Percentiles rank a stretch among this genome's conserved stretches.
Evolutionary conservation across 176 grass and related monocot species (phyloP).

Genomic region (Bolboschoenus planiculmis): DNA sequence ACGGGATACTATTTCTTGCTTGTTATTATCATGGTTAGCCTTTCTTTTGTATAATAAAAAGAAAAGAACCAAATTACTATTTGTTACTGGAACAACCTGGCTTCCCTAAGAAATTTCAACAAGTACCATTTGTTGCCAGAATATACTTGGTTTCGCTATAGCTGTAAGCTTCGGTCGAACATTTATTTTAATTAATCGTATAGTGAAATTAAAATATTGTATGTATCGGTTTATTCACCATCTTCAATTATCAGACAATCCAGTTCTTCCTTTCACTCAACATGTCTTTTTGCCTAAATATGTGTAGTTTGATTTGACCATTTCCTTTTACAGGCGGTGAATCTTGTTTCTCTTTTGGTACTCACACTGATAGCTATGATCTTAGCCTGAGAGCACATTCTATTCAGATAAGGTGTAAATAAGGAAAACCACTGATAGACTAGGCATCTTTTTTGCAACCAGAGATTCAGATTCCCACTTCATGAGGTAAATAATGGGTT

Average conservation of each 20-base stretch:
- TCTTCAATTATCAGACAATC: neutral
- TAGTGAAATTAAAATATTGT: neutral
- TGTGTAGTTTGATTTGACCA: neutral
- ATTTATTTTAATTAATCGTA: neutral
- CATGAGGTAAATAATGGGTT: slow-evolving; percentile 14
- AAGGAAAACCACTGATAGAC: slow-evolving; percentile 12
- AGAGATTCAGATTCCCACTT: slow-evolving; percentile 6
- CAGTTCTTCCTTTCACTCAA: neutral
- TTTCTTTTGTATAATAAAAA: too few species aligned
- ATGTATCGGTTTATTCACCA: neutral
- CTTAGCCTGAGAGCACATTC: slow-evolving; percentile 45
- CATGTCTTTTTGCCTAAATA: neutral
- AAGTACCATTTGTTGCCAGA: neutral
- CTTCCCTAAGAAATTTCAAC: neutral
- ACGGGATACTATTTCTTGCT: neutral
- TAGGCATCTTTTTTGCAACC: slow-evolving; percentile 19
- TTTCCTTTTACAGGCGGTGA: slow-evolving; percentile 32
- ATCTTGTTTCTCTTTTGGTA: slow-evolving; percentile 13
- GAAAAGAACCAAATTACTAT: neutral
- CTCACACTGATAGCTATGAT: slow-evolving; percentile 25
- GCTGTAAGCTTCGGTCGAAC: neutral
- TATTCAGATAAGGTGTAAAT: slow-evolving; percentile 16
- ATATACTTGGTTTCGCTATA: slow-evolving; percentile 1
- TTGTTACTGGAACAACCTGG: neutral
- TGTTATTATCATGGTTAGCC: neutral